Evolutionary conservation across 257 asterid species (phyloP), one percentile per base, ranked within the genome.

Genomic region (Solanum gracilifrons): DNA sequence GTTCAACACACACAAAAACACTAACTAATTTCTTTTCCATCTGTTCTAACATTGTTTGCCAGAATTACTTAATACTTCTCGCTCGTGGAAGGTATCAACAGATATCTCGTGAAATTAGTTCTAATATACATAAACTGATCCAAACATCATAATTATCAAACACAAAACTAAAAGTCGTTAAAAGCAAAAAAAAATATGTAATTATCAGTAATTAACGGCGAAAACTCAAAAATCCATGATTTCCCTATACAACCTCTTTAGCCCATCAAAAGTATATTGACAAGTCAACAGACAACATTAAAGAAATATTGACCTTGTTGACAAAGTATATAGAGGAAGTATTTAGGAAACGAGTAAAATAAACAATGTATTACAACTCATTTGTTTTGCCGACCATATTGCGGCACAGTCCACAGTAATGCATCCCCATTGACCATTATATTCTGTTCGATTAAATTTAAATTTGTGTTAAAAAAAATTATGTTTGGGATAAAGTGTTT

Each of bases 401-500:
- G 72, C 72, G 32, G 18, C 72, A n/a, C 72, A 64, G 72, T n/a
- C 72, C 72, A 64, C 32, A 64, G 72, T 58, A 58, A 58, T 21
- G 68, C 68, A 58, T 58, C n/a, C 68, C 25, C 68, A 58, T 58
- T 58, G 27, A 8, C 5, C 27, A 58, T 21, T 8, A 58, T 58
- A 20, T 20, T 7, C 3, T 58, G 9, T 20, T 60, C 0, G 3
- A 60, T 60, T 9, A 21, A 60, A 60, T 60, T n/a, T 64, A 5
- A 0, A 64, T 64, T 64, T 5, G 6, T 2, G 3, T 2, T 64
- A 1, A 0, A 10, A 10, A n/a, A 0, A 2, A 23, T 62, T 62
- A 55, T 55, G 0, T 55, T 55, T 55, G 2, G 10, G 0, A 20
- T 55, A 7, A 55, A 20, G 5, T 20, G 4, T 55, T 55, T 20